These are phyloP conservation scores for Wickerhamiella cacticola DNA, from an alignment of 805 yeast genomes.

Conservation along the genomic window DNA sequence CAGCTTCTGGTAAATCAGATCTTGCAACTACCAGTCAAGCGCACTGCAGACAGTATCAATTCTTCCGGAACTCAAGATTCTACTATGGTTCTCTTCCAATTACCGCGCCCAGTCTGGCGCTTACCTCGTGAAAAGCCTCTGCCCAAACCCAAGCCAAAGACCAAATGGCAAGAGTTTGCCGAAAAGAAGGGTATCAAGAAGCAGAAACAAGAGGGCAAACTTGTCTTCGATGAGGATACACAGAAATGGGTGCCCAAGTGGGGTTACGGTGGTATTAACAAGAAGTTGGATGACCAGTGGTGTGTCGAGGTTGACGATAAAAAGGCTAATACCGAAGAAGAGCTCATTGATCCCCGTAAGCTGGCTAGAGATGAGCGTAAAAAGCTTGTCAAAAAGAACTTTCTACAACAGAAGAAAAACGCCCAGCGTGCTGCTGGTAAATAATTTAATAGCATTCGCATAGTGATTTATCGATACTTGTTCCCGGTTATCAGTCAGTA, in stretches of 20 bases:
- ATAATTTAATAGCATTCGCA: not conserved
- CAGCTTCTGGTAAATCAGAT: constrained; percentile 86
- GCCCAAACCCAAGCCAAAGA: constrained; percentile 83
- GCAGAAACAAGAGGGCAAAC: constrained; percentile 79
- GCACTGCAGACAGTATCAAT: constrained; percentile 61
- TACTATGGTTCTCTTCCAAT: constrained; percentile 65
- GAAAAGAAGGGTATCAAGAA: constrained; percentile 87
- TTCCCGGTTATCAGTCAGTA: too few species aligned
- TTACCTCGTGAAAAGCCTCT: constrained; percentile 92
- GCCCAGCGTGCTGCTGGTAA: constrained; percentile 23
- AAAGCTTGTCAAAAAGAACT: constrained; percentile 72
- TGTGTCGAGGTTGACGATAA: constrained; percentile 82
- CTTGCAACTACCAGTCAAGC: constrained; percentile 75
- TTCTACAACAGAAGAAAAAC: constrained; percentile 73
- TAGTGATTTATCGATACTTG: not conserved
- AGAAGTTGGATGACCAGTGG: constrained; percentile 83
- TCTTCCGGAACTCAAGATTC: constrained; percentile 51
- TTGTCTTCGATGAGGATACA: constrained; percentile 75
- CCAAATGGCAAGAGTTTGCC: constrained; percentile 97
- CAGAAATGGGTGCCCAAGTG: constrained; percentile 97
- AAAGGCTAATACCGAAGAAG: constrained; percentile 28
- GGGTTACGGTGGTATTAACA: constrained; percentile 94
- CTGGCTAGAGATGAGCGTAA: constrained; percentile 73
- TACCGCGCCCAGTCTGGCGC: constrained; percentile 72
- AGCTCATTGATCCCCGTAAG: constrained; percentile 76